Conservation (phyloP, 2,329 filamentous ascomycete genomes). For the Emmonsiellopsis sp. region DNA sequence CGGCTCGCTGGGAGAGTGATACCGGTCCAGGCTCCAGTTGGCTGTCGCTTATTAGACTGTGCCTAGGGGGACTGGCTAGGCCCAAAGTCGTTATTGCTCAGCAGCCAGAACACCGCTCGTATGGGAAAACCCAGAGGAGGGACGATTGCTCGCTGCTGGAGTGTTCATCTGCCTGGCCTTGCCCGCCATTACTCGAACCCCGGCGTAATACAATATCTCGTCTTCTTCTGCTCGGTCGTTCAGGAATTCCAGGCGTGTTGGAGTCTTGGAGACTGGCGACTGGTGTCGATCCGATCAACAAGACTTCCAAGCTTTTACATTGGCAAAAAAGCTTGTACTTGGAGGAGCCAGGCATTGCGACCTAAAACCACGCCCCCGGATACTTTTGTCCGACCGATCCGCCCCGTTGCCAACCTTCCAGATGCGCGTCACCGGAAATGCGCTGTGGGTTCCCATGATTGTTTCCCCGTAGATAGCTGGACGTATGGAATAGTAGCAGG, state of each 20-base stretch:
- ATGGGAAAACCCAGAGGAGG: too few species aligned
- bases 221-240: too few species aligned
- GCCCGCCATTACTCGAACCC: too few species aligned
- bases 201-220: too few species aligned
- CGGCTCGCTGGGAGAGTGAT: not conserved
- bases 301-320: conserved; percentile 5
- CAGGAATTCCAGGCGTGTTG: too few species aligned
- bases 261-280: not conserved
- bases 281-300: conserved; percentile 3
- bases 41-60: not conserved
- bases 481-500: too few species aligned
- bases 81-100: not conserved
- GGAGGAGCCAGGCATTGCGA: not conserved
- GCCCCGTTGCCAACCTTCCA: not conserved
- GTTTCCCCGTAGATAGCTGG: too few species aligned
- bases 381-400: not conserved
- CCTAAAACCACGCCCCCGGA: not conserved
- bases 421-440: too few species aligned
- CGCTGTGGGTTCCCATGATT: too few species aligned
- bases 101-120: not conserved
- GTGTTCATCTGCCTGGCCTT: too few species aligned
- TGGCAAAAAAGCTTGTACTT: conserved; percentile 6
- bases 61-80: not conserved
- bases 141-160: too few species aligned
- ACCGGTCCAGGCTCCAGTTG: not conserved